Evolutionary conservation across 2,329 filamentous ascomycete genomes (phyloP), one percentile per base, ranked within the genome.

Genomic region (Thermothelomyces thermophilus): DNA sequence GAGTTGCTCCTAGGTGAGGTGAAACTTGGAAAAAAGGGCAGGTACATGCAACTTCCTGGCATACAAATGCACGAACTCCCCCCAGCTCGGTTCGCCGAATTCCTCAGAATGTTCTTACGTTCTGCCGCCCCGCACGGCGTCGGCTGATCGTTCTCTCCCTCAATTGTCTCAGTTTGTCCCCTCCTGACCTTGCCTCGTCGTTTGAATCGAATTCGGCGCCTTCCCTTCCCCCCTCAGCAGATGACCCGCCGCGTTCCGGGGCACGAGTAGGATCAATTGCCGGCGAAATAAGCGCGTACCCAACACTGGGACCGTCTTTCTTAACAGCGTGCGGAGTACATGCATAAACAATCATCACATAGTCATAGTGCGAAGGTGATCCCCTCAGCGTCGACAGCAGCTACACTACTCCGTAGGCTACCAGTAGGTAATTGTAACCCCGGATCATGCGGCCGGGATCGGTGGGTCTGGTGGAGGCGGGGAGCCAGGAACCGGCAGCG

Each of bases 381-480:
- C 24, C 9, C 5, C 24, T 26, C 24, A 5, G 5, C 24, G 5
- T 5, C 24, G 9, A 26, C 24, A 26, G 5, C 24, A 5, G 24
- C 24, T 26, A 9, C 24, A 26, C 24, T 26, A 26, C 24, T 9
- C n/a, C n/a, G n/a, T n/a, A n/a, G n/a, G n/a, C n/a, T n/a, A n/a
- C 3, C 14, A 31, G 14, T 10, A 9, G 14, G 30, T 31, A 31
- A 31, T 31, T 31, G 14, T 10, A 40, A 6, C 16, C 24, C 36
- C 10, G 19, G 36, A 41, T 36, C 48, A 50, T 53, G 52, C 34
- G 43, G 31, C 30, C 39, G 19, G 43, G 16, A 42, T 43, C 39
- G 39, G 49, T 46, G 45, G 49, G 40, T 39, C 46, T 42, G 34
- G 46, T 47, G 46, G 52, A 49, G 39, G 42, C 28, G n/a, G 36